A percentile compares a stretch with the other conserved stretches of the same genome.
Conservation (phyloP, 495 filamentous ascomycete genomes). For the Tirmania nivea region DNA sequence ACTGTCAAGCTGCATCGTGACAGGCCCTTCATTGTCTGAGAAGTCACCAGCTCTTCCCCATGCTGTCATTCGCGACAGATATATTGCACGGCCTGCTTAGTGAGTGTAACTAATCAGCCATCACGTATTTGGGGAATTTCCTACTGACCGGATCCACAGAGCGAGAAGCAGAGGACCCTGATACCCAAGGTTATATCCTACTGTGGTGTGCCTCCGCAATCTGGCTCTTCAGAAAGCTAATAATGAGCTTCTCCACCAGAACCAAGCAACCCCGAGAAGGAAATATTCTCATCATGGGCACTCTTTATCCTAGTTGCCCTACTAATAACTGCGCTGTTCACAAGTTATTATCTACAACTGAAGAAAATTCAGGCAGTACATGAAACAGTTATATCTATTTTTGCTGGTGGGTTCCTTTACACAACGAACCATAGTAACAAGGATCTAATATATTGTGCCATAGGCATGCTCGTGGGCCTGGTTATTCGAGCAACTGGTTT, state of each 20-base stretch:
- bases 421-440: background rate
- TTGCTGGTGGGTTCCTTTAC: slow-evolving; percentile 46
- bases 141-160: background rate
- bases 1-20: background rate
- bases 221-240: background rate
- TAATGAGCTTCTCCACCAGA: slow-evolving; percentile 1
- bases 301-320: slow-evolving; percentile 89
- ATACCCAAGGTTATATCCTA: background rate
- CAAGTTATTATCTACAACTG: slow-evolving; percentile 86
- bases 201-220: background rate
- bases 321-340: slow-evolving; percentile 82
- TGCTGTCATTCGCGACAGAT: background rate
- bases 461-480: slow-evolving; percentile 89
- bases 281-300: slow-evolving; percentile 87
- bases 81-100: background rate
- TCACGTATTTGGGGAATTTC: background rate
- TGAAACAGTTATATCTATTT: slow-evolving; percentile 94
- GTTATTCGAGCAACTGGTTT: slow-evolving; percentile 60
- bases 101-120: background rate
- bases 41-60: background rate
- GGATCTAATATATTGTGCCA: background rate
- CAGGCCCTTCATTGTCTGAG: background rate
- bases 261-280: slow-evolving; percentile 39
- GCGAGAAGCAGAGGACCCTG: background rate
- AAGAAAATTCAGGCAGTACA: slow-evolving; percentile 91